Evolutionary conservation across 192 early-diverging fungal genomes (phyloP).

Genomic region (Coemansia aciculifera): DNA sequence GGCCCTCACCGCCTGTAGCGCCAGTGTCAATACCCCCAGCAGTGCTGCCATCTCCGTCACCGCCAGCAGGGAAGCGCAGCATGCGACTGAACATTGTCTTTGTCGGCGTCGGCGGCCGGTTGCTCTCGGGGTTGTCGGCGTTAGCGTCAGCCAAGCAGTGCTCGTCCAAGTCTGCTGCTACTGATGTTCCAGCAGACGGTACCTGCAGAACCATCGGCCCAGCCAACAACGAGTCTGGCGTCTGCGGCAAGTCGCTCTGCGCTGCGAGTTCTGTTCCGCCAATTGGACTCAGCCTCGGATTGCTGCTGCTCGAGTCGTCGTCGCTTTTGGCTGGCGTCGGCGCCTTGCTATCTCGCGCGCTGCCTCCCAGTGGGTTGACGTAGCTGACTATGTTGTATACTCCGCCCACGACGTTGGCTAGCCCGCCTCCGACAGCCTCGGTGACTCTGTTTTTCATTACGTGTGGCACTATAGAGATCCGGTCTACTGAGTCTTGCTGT

Average conservation of each 20-base stretch:
- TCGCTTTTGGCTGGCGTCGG: constrained; percentile 3
- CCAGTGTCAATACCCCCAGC: neutral
- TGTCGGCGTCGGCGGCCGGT: constrained; percentile 53
- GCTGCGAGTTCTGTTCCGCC: neutral
- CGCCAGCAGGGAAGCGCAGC: constrained; percentile 32
- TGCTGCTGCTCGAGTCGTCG: constrained; percentile 2
- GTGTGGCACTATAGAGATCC: constrained; percentile 12
- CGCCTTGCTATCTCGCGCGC: neutral
- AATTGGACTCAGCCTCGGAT: neutral
- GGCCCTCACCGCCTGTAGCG: constrained; percentile 16
- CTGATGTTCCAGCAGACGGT: constrained; percentile 46
- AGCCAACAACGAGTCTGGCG: constrained; percentile 16
- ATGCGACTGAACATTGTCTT: constrained; percentile 45
- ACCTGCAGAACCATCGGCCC: constrained; percentile 29
- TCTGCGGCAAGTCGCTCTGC: constrained; percentile 1
- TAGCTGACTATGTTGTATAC: constrained; percentile 48
- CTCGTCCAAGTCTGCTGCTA: constrained; percentile 52
- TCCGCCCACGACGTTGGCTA: constrained; percentile 45
- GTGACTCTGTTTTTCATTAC: constrained; percentile 36
- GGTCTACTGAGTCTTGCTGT: neutral
- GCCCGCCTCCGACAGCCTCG: constrained; percentile 45
- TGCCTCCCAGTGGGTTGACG: constrained; percentile 43
- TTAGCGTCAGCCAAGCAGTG: constrained; percentile 51
- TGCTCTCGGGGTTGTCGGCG: constrained; percentile 53
- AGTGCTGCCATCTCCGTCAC: neutral